Base-by-base conservation (phyloP, 2,329 filamentous ascomycete species). In the Fusarium coffeatum region DNA sequence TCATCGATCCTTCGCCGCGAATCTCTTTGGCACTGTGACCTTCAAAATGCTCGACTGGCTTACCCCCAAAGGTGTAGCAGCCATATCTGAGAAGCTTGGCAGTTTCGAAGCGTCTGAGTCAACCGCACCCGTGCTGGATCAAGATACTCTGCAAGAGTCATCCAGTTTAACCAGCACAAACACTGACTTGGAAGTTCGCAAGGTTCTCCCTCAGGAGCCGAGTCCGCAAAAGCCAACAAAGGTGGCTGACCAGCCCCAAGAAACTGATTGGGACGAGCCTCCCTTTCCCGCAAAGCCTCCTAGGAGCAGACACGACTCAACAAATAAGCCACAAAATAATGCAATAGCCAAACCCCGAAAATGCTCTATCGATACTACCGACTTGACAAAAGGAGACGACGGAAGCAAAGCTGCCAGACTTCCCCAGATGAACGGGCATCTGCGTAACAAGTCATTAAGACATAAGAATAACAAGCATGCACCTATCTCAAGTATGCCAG, bases 41-140 rank as follows among this genome's bases (percentile, higher is more conserved):
- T 89, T 91, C 77, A 90, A 89, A 73, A 91, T 91, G 88, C 74
- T 92, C 6, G 89, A 92, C 76, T 92, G 89, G 89, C 79, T 92
- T n/a, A 89, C 88, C 3, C 88, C 88, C 1, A 83, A 83, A 57
- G 85, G 83, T n/a, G 76, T 89, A 6, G 82, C 84, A 22, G 80
- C 82, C 12, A 83, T 89, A 78, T 80, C 82, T 1, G 74, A 81
- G 18, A 82, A 80, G 53, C 59, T 79, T 22, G 71, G 66, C 37
- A 51, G 49, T 23, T 47, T 71, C 42, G 53, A 68, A n/a, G 40
- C 22, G 15, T 25, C 53, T 20, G 42, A 20, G 23, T 50, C 47
- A 32, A 59, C 25, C 8, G 27, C 47, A 16, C 18, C 48, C n/a
- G 49, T 20, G 7, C 20, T 53, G 15, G 49, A 68, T n/a, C 20